Percentiles rank a stretch among this genome's conserved stretches.
Conservation (phyloP, 1,284 basidiomycete genomes). For the Erythrobasidium hasegawianum region DNA sequence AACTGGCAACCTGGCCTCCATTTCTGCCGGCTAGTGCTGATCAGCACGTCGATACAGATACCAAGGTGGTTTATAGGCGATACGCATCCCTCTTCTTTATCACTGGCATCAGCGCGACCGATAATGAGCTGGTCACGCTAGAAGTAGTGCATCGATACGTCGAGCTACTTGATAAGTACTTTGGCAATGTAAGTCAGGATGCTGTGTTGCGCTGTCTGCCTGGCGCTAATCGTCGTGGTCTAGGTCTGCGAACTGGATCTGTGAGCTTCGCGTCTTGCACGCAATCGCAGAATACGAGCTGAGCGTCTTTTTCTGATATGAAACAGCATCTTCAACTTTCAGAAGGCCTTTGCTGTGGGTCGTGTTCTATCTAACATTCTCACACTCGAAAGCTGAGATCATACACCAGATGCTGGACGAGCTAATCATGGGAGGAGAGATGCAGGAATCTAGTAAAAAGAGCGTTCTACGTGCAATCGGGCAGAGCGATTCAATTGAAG, state of each 20-base stretch:
- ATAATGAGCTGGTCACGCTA: slow-evolving; percentile 88
- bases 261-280: slow-evolving; percentile 53
- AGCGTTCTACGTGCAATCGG: slow-evolving; percentile 81
- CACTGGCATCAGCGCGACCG: slow-evolving; percentile 77
- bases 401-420: slow-evolving; percentile 80
- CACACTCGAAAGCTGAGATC: slow-evolving; percentile 9
- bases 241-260: slow-evolving; percentile 95
- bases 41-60: slow-evolving; percentile 36
- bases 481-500: slow-evolving; percentile 49
- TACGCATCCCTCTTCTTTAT: slow-evolving; percentile 99
- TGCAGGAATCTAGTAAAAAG: slow-evolving; percentile 99
- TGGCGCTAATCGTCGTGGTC: neutral
- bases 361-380: slow-evolving; percentile 9
- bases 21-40: neutral
- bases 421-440: slow-evolving; percentile 93
- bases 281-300: slow-evolving; percentile 14
- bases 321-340: slow-evolving; percentile 90
- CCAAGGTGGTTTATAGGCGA: slow-evolving; percentile 91
- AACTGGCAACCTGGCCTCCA: neutral
- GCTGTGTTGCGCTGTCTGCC: neutral
- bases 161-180: slow-evolving; percentile 97
- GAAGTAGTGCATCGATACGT: slow-evolving; percentile 99
- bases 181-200: slow-evolving; percentile 78
- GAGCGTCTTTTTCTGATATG: neutral
- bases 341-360: slow-evolving; percentile 88